These are phyloP conservation scores for Solanum clarkiae DNA, from an alignment of 257 asterid species.

Conservation along the genomic window DNA sequence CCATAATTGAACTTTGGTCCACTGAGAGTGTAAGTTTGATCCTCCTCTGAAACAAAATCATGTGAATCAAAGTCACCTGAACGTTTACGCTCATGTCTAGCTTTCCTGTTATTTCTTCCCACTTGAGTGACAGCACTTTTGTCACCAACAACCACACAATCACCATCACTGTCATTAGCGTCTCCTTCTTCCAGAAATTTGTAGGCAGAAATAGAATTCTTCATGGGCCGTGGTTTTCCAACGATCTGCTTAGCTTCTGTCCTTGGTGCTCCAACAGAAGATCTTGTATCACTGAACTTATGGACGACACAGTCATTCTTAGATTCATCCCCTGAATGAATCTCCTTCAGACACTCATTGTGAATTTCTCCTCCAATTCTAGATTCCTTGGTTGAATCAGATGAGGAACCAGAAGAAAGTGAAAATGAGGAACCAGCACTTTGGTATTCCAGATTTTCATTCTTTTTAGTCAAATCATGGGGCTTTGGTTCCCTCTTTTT, in stretches of 20 bases:
- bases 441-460: slow-evolving; percentile 22
- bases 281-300: slow-evolving; percentile 6
- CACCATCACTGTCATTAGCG: slow-evolving; percentile 2
- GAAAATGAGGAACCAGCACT: slow-evolving; percentile 35
- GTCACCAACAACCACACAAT: slow-evolving; percentile 28
- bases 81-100: slow-evolving; percentile 20
- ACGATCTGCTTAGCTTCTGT: slow-evolving; percentile 5
- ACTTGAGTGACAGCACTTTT: slow-evolving; percentile 15
- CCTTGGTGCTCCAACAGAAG: slow-evolving; percentile 13
- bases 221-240: slow-evolving; percentile 18
- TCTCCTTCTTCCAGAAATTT: slow-evolving; percentile 14
- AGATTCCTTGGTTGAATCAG: slow-evolving; percentile 13
- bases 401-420: slow-evolving; percentile 25
- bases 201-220: slow-evolving; percentile 16
- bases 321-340: slow-evolving; percentile 4
- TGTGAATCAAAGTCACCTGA: slow-evolving; percentile 33
- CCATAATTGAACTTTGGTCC: slow-evolving; percentile 34
- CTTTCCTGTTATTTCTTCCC: slow-evolving; percentile 23
- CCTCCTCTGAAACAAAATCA: slow-evolving; percentile 18
- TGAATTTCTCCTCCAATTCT: slow-evolving; percentile 9
- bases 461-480: slow-evolving; percentile 11
- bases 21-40: slow-evolving; percentile 27
- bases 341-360: slow-evolving; percentile 10
- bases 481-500: slow-evolving; percentile 44
- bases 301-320: neutral